A percentile compares a stretch with the other conserved stretches of the same genome.
Conservation (phyloP, 305 asterid species). For the Coffea humblotiana region DNA sequence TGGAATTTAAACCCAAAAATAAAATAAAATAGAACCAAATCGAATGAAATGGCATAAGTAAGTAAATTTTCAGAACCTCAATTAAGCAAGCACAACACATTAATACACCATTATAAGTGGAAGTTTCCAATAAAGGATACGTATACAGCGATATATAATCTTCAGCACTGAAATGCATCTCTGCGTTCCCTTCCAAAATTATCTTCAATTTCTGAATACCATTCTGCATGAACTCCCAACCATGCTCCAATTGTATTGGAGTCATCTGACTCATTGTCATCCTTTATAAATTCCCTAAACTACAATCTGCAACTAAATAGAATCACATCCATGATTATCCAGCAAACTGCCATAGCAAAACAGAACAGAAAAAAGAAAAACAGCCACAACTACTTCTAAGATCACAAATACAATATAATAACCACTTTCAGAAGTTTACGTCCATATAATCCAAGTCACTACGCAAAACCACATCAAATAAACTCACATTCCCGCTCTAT, state of each 20-base stretch:
- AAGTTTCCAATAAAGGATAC: conserved; percentile 30
- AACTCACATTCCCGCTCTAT: background rate
- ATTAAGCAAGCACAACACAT: conserved; percentile 5
- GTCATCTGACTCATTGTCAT: conserved; percentile 37
- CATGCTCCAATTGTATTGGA: conserved; percentile 42
- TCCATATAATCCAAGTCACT: background rate
- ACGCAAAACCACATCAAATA: background rate
- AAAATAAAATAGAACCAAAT: conserved; percentile 23
- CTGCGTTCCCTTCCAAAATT: conserved; percentile 44
- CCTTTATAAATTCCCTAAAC: conserved; percentile 12
- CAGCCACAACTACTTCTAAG: background rate
- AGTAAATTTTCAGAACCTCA: background rate
- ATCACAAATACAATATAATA: background rate
- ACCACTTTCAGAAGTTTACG: background rate
- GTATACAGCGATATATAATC: conserved; percentile 59
- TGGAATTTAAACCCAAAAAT: too few species aligned
- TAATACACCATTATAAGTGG: too few species aligned
- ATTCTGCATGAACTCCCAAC: conserved; percentile 51
- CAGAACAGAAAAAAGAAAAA: background rate
- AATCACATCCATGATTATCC: background rate
- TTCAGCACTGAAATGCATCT: conserved; percentile 38
- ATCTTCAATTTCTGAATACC: conserved; percentile 48
- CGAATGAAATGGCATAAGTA: background rate
- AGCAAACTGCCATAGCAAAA: background rate
- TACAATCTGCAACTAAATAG: conserved; percentile 19